Conservation (phyloP, 768 basidiomycete genomes). For the Rhizopogon roseolus region DNA sequence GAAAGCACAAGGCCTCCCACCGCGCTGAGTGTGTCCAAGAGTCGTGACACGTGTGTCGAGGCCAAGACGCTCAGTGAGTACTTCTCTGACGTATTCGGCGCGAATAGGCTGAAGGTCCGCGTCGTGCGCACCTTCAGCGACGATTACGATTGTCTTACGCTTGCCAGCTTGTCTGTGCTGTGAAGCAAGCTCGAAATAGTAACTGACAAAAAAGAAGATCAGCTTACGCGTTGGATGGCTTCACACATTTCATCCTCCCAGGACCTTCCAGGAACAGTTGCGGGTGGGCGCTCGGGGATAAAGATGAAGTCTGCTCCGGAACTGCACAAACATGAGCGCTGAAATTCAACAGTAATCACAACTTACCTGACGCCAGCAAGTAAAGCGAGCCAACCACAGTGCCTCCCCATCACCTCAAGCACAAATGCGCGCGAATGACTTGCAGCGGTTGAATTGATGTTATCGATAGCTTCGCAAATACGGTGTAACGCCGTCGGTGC, state of each 20-base stretch:
- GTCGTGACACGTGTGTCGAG: slow-evolving; percentile 97
- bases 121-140: slow-evolving; percentile 95
- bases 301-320: slow-evolving; percentile 96
- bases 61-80: slow-evolving; percentile 80
- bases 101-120: slow-evolving; percentile 85
- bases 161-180: slow-evolving; percentile 92
- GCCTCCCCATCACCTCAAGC: slow-evolving; percentile 98
- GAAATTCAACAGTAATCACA: not conserved
- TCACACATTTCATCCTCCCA: slow-evolving; percentile 95
- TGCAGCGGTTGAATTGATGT: slow-evolving; percentile 93
- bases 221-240: slow-evolving; percentile 68
- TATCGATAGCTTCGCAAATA: slow-evolving; percentile 97
- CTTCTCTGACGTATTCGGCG: slow-evolving; percentile 85
- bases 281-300: slow-evolving; percentile 91
- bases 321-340: slow-evolving; percentile 31
- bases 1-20: slow-evolving; percentile 88
- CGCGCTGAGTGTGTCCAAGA: slow-evolving; percentile 94
- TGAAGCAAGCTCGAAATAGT: not conserved
- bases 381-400: slow-evolving; percentile 98
- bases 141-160: slow-evolving; percentile 97
- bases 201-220: not conserved
- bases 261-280: slow-evolving; percentile 36
- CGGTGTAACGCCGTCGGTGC: slow-evolving; percentile 93
- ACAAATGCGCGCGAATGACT: slow-evolving; percentile 98
- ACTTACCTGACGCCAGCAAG: slow-evolving; percentile 85